phyloP scores from a whole-genome alignment of 768 basidiomycete species.

The Filobasidium wieringae region DNA sequence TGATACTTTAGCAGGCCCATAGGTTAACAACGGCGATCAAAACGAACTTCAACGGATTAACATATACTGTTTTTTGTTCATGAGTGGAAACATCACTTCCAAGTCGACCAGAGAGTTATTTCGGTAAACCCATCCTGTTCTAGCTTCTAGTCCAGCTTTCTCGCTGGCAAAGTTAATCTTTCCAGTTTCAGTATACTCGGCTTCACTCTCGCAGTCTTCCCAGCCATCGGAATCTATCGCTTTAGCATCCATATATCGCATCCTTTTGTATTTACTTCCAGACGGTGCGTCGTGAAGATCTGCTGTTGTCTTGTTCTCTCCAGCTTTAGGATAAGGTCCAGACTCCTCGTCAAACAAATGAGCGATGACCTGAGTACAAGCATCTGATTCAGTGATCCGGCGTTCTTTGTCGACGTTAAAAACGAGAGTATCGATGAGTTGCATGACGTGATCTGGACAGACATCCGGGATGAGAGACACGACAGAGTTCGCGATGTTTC shows the following conservation, averaged over 20 bases:
- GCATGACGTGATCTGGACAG: neutral
- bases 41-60: neutral
- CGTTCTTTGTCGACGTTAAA: neutral
- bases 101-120: conserved; percentile 50
- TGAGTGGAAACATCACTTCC: conserved; percentile 33
- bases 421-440: neutral
- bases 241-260: neutral
- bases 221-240: conserved; percentile 36
- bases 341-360: neutral
- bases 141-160: conserved; percentile 17
- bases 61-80: conserved; percentile 15
- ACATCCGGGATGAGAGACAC: neutral
- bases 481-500: no score
- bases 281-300: neutral
- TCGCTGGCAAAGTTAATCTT: conserved; percentile 13
- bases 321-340: neutral
- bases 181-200: conserved; percentile 13
- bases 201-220: conserved; percentile 43
- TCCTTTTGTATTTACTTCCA: neutral
- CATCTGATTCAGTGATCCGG: neutral
- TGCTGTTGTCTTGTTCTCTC: neutral
- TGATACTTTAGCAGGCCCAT: conserved; percentile 54
- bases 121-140: conserved; percentile 26
- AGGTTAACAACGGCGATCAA: conserved; percentile 41
- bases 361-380: neutral